A percentile compares a stretch with the other conserved stretches of the same genome.
These are phyloP conservation scores for Brassica incana DNA, from an alignment of 345 rosid species.

Conservation along the genomic window DNA sequence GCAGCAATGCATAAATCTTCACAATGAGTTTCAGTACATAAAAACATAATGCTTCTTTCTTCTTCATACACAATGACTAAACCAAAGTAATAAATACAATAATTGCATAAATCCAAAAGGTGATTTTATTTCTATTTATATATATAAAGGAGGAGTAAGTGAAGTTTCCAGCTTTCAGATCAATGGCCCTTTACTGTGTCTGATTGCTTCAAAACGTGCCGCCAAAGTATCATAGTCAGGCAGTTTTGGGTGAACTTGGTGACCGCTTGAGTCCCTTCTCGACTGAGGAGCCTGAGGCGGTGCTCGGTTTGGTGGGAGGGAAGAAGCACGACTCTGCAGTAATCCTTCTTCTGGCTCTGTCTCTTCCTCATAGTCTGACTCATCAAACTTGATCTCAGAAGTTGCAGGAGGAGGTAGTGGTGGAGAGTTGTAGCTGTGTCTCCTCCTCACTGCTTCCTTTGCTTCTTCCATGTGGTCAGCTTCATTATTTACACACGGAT, in stretches of 20 bases:
- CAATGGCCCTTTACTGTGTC: constrained; percentile 50
- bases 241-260: constrained; percentile 69
- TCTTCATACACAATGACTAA: background rate
- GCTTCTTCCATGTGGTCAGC: constrained; percentile 59
- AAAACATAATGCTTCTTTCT: no score
- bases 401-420: constrained; percentile 29
- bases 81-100: background rate
- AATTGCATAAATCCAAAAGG: background rate
- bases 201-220: constrained; percentile 81
- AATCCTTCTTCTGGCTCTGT: constrained; percentile 45
- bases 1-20: background rate
- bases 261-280: constrained; percentile 41
- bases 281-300: constrained; percentile 58
- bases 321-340: constrained; percentile 21
- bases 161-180: constrained; percentile 14
- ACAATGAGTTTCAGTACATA: background rate
- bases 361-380: constrained; percentile 76
- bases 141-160: background rate
- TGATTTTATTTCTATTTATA: constrained; percentile 6
- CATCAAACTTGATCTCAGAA: constrained; percentile 68
- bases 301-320: constrained; percentile 58
- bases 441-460: constrained; percentile 41
- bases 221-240: constrained; percentile 81
- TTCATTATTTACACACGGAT: constrained; percentile 51
- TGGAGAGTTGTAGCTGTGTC: constrained; percentile 47